Percentiles rank a stretch among this genome's conserved stretches.
Evolutionary conservation across 2,329 filamentous ascomycete genomes (phyloP).

Genomic region (Microdochium nivale): DNA sequence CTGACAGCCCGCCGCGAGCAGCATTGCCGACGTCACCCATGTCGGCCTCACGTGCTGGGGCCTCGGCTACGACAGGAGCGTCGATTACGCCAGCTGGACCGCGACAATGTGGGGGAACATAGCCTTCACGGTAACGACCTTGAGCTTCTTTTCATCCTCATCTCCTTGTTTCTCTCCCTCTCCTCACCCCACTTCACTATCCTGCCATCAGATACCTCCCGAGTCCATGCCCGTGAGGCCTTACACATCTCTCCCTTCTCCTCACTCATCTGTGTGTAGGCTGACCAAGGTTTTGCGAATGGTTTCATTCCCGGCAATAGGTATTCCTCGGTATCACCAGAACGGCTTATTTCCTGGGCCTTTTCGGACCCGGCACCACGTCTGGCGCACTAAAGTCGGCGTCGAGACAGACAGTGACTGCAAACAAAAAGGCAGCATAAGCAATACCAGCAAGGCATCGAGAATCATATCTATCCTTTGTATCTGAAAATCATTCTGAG

Average conservation of each 20-base stretch:
- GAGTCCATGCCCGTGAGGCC: too few relatives aligned
- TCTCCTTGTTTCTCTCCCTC: background rate
- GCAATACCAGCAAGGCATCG: too few relatives aligned
- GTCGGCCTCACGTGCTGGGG: slow-evolving; percentile 51
- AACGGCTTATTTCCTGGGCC: slow-evolving; percentile 19
- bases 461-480: background rate
- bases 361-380: slow-evolving; percentile 17
- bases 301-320: slow-evolving; percentile 7
- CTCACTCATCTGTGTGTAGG: background rate
- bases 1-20: too few relatives aligned
- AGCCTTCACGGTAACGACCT: slow-evolving; percentile 54
- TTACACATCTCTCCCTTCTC: slow-evolving; percentile 1
- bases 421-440: too few relatives aligned
- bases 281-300: background rate
- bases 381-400: background rate
- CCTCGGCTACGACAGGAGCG: slow-evolving; percentile 45
- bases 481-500: background rate
- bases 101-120: slow-evolving; percentile 67
- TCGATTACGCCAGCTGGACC: slow-evolving; percentile 55
- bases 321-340: slow-evolving; percentile 20
- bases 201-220: too few relatives aligned
- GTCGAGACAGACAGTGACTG: too few relatives aligned
- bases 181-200: background rate
- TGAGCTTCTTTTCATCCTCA: background rate
- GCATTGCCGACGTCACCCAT: slow-evolving; percentile 58